A percentile compares a stretch with the other conserved stretches of the same genome.
These are phyloP conservation scores for Penicillium thymicola DNA, from an alignment of 2,329 filamentous ascomycete genomes.

Conservation along the genomic window DNA sequence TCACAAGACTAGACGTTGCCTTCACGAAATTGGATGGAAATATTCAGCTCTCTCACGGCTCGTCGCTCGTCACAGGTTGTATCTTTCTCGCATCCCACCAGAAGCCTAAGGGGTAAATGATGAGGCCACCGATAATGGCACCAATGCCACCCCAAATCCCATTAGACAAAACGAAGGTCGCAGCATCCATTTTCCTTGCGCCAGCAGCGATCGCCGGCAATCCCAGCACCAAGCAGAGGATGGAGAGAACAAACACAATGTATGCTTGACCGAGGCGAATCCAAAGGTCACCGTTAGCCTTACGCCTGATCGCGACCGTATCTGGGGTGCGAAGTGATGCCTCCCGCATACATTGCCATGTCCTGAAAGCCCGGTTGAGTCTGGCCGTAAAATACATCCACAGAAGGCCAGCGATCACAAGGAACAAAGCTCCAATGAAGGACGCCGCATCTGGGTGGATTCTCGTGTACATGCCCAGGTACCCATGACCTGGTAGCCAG, in stretches of 20 bases:
- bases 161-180: neutral
- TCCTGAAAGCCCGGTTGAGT: neutral
- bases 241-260: neutral
- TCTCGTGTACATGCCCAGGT: neutral
- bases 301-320: neutral
- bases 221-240: neutral
- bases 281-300: neutral
- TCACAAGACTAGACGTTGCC: too few relatives aligned
- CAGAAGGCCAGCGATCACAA: neutral
- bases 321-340: neutral
- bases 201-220: neutral
- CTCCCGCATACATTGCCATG: neutral
- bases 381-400: fast-evolving
- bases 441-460: neutral
- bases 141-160: neutral
- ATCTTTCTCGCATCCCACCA: neutral
- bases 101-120: neutral
- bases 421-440: neutral
- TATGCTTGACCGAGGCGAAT: neutral
- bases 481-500: neutral
- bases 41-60: neutral
- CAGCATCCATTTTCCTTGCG: neutral
- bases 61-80: neutral
- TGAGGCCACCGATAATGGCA: neutral
- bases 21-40: neutral